Evolutionary conservation across 2,329 filamentous ascomycete species (phyloP).

Genomic region (Metarhizium anisopliae): DNA sequence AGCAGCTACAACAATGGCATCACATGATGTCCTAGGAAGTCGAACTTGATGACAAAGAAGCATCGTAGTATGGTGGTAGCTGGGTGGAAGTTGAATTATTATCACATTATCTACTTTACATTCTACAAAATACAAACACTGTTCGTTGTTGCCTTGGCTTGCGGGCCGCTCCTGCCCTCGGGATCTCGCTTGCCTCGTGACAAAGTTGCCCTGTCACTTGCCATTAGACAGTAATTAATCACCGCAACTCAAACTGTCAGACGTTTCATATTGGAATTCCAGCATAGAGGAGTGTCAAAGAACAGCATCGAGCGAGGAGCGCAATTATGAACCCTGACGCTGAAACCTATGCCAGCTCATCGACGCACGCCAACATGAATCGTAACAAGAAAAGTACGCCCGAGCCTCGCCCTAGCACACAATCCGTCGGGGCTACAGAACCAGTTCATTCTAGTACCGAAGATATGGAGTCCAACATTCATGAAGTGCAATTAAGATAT

Average conservation of each 20-base stretch:
- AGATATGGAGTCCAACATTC: slow-evolving; percentile 4
- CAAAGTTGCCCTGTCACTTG: neutral
- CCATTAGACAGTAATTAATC: neutral
- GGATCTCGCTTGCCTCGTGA: neutral
- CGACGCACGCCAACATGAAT: neutral
- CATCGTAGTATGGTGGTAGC: no score
- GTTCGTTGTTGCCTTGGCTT: no score
- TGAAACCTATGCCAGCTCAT: neutral
- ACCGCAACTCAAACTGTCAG: neutral
- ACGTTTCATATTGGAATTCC: neutral
- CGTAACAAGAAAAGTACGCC: neutral
- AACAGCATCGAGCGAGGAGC: no score
- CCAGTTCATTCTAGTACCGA: neutral
- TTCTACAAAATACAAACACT: no score
- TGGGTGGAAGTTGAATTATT: no score
- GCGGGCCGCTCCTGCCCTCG: neutral
- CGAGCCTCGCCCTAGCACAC: neutral
- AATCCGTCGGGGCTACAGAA: neutral
- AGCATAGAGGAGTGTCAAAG: no score
- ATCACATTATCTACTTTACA: no score
- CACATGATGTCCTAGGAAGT: no score
- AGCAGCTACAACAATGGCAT: no score
- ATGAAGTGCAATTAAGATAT: slow-evolving; percentile 25
- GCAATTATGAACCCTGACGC: no score
- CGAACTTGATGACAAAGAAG: no score